These are phyloP conservation scores for Beauveria scarabaeidicola DNA, from an alignment of 2,329 filamentous ascomycete genomes.

Conservation along the genomic window DNA sequence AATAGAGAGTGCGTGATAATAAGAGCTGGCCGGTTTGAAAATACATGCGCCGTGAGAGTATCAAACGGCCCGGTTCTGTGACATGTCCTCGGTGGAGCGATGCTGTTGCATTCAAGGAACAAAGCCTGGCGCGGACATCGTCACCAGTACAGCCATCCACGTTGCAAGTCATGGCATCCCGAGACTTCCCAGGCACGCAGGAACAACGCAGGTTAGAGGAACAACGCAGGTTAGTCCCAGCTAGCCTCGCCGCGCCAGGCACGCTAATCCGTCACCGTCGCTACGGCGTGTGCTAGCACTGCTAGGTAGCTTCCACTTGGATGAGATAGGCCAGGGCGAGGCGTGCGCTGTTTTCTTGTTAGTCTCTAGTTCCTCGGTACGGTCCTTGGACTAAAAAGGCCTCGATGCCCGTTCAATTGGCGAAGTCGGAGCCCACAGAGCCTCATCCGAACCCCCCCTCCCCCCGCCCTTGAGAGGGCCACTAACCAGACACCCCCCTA, in stretches of 20 bases:
- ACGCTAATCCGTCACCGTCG: slow-evolving; percentile 2
- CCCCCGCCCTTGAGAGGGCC: no score
- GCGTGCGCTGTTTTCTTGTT: background rate
- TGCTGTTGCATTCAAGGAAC: background rate
- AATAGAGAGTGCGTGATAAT: background rate
- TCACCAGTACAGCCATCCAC: background rate
- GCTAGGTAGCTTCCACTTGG: background rate
- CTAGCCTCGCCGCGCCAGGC: background rate
- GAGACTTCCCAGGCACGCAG: background rate
- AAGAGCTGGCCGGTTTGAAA: background rate
- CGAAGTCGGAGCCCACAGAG: slow-evolving; percentile 4
- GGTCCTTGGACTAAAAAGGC: slow-evolving; percentile 6
- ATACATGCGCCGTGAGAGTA: background rate
- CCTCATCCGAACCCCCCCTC: slow-evolving; percentile 3
- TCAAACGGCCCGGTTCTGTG: background rate
- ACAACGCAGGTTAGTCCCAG: background rate
- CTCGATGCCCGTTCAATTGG: slow-evolving; percentile 3
- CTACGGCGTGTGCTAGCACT: background rate
- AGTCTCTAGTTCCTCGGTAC: background rate
- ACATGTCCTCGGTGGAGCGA: background rate
- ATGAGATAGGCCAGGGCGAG: background rate
- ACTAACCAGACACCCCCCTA: background rate
- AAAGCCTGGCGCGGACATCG: background rate
- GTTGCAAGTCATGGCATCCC: background rate
- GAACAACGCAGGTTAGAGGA: background rate